phyloP scores from a whole-genome alignment of 805 yeast species.

The Grigorovia humatica region DNA sequence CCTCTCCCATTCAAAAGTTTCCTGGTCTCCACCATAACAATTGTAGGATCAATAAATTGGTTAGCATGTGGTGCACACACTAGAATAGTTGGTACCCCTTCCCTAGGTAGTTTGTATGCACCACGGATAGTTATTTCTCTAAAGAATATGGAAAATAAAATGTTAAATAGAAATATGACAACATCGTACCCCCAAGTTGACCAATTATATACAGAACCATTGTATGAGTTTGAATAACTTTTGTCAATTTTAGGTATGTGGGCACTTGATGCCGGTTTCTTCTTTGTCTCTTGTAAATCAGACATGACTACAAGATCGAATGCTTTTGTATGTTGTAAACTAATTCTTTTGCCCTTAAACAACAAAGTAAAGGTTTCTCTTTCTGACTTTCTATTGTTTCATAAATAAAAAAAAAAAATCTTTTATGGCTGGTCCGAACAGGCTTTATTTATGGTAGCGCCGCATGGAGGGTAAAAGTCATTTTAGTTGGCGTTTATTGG shows the following conservation, averaged over 20 bases:
- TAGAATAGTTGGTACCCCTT: slow-evolving; percentile 47
- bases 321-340: neutral
- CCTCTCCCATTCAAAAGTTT: slow-evolving; percentile 34
- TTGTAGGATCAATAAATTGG: slow-evolving; percentile 74
- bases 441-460: neutral
- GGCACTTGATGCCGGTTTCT: slow-evolving; percentile 9
- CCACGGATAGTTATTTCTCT: slow-evolving; percentile 68
- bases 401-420: too few relatives aligned
- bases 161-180: slow-evolving; percentile 20
- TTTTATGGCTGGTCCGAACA: too few relatives aligned
- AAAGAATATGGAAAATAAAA: slow-evolving; percentile 41
- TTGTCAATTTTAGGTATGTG: slow-evolving; percentile 17
- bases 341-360: neutral
- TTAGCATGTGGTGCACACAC: slow-evolving; percentile 82
- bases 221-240: slow-evolving; percentile 18
- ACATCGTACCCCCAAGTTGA: slow-evolving; percentile 24
- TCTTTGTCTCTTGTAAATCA: neutral
- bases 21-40: slow-evolving; percentile 69
- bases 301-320: neutral
- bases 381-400: too few relatives aligned
- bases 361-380: too few relatives aligned
- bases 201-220: slow-evolving; percentile 18
- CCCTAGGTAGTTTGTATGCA: slow-evolving; percentile 27
- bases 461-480: neutral
- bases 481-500: neutral